Evolutionary conservation across 148 eudicot genomes (phyloP).

Genomic region (Arbutus unedo): DNA sequence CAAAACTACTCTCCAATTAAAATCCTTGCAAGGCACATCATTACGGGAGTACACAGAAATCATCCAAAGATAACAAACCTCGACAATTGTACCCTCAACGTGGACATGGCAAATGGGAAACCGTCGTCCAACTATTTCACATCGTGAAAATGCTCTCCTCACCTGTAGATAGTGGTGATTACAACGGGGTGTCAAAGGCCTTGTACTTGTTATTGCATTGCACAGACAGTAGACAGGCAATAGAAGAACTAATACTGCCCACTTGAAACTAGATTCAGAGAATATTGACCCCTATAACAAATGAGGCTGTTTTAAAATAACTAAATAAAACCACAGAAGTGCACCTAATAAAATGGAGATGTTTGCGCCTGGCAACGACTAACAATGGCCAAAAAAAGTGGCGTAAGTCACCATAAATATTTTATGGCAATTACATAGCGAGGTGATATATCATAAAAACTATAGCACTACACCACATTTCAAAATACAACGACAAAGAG

Average conservation of each 20-base stretch:
- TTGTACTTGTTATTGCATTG: background rate
- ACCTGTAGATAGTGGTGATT: conserved; percentile 39
- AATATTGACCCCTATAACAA: background rate
- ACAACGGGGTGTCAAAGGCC: background rate
- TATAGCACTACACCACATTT: background rate
- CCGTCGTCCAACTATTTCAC: conserved; percentile 60
- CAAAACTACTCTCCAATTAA: conserved; percentile 1
- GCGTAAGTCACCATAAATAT: background rate
- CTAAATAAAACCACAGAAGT: no score
- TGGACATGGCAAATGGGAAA: conserved; percentile 86
- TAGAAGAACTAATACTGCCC: background rate
- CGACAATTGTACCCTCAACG: conserved; percentile 45
- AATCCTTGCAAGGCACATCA: background rate
- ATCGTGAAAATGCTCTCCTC: conserved; percentile 37
- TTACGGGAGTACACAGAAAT: background rate
- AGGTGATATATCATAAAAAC: background rate
- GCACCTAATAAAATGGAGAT: no score
- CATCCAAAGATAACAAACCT: conserved; percentile 39
- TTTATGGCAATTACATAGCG: background rate
- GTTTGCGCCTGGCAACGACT: background rate
- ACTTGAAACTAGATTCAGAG: background rate
- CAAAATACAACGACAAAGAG: background rate
- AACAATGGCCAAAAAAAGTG: background rate
- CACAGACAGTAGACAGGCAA: background rate
- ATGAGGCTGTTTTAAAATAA: background rate